phyloP scores from a whole-genome alignment of 2,329 filamentous ascomycete genomes.

The Fusarium napiforme region DNA sequence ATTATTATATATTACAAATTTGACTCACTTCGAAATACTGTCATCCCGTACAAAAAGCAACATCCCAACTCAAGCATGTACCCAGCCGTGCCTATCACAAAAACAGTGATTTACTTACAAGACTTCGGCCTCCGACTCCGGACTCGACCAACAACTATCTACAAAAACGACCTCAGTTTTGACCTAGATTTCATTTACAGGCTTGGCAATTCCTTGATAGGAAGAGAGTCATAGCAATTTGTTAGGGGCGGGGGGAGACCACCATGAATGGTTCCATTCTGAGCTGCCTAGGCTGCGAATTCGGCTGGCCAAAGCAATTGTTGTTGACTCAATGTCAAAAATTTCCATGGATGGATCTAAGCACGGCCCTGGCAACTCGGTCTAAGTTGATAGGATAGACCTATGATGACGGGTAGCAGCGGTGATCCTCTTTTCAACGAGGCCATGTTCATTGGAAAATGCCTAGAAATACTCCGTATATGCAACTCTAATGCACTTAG shows the following conservation, averaged over 20 bases:
- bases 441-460: background rate
- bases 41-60: background rate
- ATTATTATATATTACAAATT: background rate
- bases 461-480: background rate
- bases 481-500: background rate
- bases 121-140: constrained; percentile 15
- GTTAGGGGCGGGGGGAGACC: background rate
- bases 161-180: background rate
- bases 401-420: constrained; percentile 1
- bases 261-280: background rate
- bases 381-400: background rate
- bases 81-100: background rate
- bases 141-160: background rate
- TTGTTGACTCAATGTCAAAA: constrained; percentile 7
- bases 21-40: constrained; percentile 2
- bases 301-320: background rate
- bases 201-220: background rate
- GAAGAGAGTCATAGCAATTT: background rate
- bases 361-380: background rate
- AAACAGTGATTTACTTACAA: constrained; percentile 21
- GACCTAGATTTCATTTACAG: background rate
- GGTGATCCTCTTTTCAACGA: constrained; percentile 1
- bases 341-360: background rate
- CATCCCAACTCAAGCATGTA: background rate
- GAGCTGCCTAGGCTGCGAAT: constrained; percentile 6